Base-by-base conservation (phyloP, 495 filamentous ascomycete species). In the Aspergillus cavernicola region DNA sequence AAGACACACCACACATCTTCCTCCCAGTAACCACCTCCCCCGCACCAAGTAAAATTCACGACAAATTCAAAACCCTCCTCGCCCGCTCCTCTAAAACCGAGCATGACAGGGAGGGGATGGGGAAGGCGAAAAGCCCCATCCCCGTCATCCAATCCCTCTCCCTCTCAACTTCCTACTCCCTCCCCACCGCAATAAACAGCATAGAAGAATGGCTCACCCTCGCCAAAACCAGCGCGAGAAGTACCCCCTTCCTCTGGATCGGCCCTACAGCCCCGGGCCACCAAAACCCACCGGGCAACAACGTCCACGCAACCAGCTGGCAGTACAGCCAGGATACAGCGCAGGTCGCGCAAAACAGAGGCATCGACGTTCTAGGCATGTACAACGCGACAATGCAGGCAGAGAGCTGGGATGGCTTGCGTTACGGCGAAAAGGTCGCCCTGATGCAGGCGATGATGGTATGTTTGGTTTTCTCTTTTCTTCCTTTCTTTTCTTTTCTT, bases 391-490 rank as follows among this genome's bases (percentile, higher is more conserved):
- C 77, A 0, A 46, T 78, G 36, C 73, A 77, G 54, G 73, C 70
- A 3, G 60, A 59, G 7, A 75, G 68, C 41, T 70, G 59, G 60
- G 72, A 76, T 64, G 74, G 74, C 6, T 62, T 59, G 32, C 48
- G 58, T 42, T 77, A 76, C 53, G 73, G 72, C n/a, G 68, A 71
- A 46, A 66, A 62, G 53, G 72, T 78, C 8, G 65, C 65, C 13
- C 55, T 79, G 48, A 68, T 76, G 33, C 69, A 79, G 60, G 75
- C 75, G 31, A 78, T 80, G 76, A 78, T 76, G 73, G 70, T 80
- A 61, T 61, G 60, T 22, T n/a, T n/a, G n/a, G n/a, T n/a, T 22
- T 40, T 33, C 31, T n/a, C 11, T 10, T 33, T 33, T 13, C 31
- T 4, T 33, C 12, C 11, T 33, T 33, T n/a, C 11, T 33, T 33